Evolutionary conservation across 345 rosid genomes (phyloP).

Genomic region (Brassica cretica): DNA sequence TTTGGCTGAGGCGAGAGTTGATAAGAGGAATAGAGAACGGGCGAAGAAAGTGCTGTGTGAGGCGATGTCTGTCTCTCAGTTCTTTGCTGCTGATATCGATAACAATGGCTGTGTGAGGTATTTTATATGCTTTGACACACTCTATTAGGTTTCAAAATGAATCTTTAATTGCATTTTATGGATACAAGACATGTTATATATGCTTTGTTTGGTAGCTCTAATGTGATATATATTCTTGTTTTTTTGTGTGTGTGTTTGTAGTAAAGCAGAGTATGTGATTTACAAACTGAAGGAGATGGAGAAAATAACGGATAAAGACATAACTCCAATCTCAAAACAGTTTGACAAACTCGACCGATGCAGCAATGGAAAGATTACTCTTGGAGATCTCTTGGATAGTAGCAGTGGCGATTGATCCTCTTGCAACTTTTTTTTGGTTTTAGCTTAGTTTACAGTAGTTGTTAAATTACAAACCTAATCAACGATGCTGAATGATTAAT

Average conservation of each 20-base stretch:
- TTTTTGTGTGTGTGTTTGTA: constrained; percentile 23
- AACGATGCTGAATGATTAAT: not conserved
- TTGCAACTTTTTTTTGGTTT: constrained; percentile 10
- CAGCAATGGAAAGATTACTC: constrained; percentile 79
- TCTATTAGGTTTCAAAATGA: not conserved
- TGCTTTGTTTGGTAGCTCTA: constrained; percentile 6
- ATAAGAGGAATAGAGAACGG: constrained; percentile 80
- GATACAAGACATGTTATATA: not conserved
- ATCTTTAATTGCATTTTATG: not conserved
- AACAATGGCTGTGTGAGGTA: constrained; percentile 95
- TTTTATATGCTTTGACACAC: not conserved
- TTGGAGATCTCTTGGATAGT: constrained; percentile 66
- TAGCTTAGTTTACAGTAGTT: constrained; percentile 29
- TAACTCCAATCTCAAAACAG: constrained; percentile 59
- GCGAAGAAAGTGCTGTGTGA: constrained; percentile 91
- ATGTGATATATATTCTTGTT: not conserved
- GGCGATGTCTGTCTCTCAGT: constrained; percentile 84
- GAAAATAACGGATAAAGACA: constrained; percentile 73
- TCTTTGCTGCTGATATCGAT: constrained; percentile 92
- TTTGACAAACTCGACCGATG: constrained; percentile 76
- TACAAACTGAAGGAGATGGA: constrained; percentile 93
- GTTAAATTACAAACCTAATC: not conserved
- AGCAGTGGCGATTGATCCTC: constrained; percentile 27
- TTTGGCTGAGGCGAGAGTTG: constrained; percentile 92
- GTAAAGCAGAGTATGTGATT: constrained; percentile 79